Evolutionary conservation across 495 filamentous ascomycete species (phyloP), one percentile per base, ranked within the genome.

Genomic region (Cairneyella variabilis): DNA sequence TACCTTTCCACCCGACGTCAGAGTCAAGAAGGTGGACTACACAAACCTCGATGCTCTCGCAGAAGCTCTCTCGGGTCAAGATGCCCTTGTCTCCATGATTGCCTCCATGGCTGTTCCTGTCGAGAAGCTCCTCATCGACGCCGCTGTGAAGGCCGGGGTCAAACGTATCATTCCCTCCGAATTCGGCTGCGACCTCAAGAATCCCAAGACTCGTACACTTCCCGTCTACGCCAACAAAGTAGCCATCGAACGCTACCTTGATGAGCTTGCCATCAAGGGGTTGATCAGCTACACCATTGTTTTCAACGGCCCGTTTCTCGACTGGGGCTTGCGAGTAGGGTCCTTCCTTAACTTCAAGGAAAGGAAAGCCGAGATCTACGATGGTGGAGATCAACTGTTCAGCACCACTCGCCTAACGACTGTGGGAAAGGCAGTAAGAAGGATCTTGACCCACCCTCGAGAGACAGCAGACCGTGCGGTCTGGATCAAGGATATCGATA

Each of bases 131-230:
- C 68, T 85, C 21, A 72, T 87, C n/a, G 82, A 87, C 40, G 85
- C 84, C 0, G 77, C 83, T 1, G 60, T 79, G 8, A 71, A 75
- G 0, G 82, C 78, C 0, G 73, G 75, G 12, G 79, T 88, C 1
- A 69, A 75, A 59, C 74, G 83, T 21, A 81, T 83, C 54, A 70
- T 89, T 28, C 85, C 84, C 0, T 79, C 77, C 14, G 83, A 86
- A 53, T 88, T 80, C 51, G 85, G 85, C 18, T 60, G 52, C 12
- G 65, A 81, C 47, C 68, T 66, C 39, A 27, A 54, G 26, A 64
- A 77, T 46, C 54, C 66, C 4, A 64, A 70, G 9, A 54, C 57
- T 2, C 20, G 58, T 5, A 41, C 60, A 8, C 56, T 77, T 0
- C 70, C 73, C 5, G 57, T 79, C 42, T 77, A 71, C 56, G 58